These are phyloP conservation scores for Barnettozyma vustinii DNA, from an alignment of 805 yeast species.

Conservation along the genomic window DNA sequence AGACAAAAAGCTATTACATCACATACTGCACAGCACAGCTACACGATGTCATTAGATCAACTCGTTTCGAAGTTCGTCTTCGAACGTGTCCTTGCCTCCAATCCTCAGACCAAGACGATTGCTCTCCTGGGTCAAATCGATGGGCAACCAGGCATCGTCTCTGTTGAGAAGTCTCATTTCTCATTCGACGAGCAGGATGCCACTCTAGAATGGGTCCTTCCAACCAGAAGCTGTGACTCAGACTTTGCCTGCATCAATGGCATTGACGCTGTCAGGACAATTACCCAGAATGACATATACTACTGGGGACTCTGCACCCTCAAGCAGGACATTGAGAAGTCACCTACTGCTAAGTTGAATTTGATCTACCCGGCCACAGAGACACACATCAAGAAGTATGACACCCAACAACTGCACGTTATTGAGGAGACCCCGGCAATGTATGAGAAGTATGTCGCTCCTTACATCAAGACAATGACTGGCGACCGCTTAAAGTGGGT, in stretches of 20 bases:
- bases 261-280: constrained; percentile 26
- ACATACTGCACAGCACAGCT: neutral
- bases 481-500: constrained; percentile 89
- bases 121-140: constrained; percentile 66
- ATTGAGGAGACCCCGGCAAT: constrained; percentile 77
- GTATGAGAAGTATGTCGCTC: constrained; percentile 57
- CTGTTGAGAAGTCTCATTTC: constrained; percentile 72
- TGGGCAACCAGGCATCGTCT: constrained; percentile 56
- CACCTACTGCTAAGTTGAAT: constrained; percentile 66
- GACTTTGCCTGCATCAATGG: constrained; percentile 13
- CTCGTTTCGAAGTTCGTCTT: constrained; percentile 35
- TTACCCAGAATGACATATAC: constrained; percentile 78
- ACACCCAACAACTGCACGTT: constrained; percentile 52
- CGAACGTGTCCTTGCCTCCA: constrained; percentile 43
- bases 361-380: constrained; percentile 87
- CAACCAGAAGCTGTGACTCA: constrained; percentile 7
- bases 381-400: constrained; percentile 73
- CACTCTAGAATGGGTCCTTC: constrained; percentile 19
- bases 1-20: neutral
- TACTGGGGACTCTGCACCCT: constrained; percentile 67
- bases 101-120: constrained; percentile 64
- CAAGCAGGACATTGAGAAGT: constrained; percentile 37
- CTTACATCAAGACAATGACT: constrained; percentile 70
- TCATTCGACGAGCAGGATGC: constrained; percentile 25
- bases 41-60: constrained; percentile 14